Percentiles rank a stretch among this genome's conserved stretches.
Evolutionary conservation across 495 filamentous ascomycete species (phyloP).

Genomic region (Trypethelium eluteriae): DNA sequence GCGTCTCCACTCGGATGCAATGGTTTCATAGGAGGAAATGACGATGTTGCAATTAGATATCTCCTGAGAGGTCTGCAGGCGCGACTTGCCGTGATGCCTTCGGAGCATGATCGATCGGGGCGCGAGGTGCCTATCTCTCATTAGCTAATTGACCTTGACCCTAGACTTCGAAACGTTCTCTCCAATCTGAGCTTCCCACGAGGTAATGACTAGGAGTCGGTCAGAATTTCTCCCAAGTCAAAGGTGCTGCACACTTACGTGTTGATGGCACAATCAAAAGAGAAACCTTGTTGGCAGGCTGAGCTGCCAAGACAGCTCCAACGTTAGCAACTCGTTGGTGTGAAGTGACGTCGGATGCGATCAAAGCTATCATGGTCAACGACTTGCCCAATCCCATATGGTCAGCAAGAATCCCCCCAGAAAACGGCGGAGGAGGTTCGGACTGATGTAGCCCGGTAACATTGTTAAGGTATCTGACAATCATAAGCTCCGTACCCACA

Average conservation of each 20-base stretch:
- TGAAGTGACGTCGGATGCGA: not conserved
- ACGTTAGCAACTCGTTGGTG: not conserved
- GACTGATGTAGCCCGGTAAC: not conserved
- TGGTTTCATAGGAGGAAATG: too few species aligned
- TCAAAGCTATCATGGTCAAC: conserved; percentile 15
- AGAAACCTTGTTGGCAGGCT: not conserved
- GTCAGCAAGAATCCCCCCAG: conserved; percentile 14
- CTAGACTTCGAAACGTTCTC: not conserved
- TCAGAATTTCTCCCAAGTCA: too few species aligned
- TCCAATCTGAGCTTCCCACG: not conserved
- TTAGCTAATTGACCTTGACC: too few species aligned
- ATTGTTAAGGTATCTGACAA: not conserved
- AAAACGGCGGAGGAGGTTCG: conserved; percentile 7
- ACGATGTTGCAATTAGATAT: too few species aligned
- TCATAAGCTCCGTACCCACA: too few species aligned
- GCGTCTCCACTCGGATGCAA: too few species aligned
- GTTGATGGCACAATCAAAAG: not conserved
- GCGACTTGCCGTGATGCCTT: too few species aligned
- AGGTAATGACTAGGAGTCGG: not conserved
- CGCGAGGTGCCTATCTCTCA: too few species aligned
- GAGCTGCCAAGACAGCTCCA: not conserved
- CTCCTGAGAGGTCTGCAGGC: too few species aligned
- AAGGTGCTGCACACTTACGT: not conserved
- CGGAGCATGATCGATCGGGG: too few species aligned
- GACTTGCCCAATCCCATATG: conserved; percentile 17